These are phyloP conservation scores for Halteria grandinella DNA, from an alignment of 73 alveolate species.

Conservation along the genomic window DNA sequence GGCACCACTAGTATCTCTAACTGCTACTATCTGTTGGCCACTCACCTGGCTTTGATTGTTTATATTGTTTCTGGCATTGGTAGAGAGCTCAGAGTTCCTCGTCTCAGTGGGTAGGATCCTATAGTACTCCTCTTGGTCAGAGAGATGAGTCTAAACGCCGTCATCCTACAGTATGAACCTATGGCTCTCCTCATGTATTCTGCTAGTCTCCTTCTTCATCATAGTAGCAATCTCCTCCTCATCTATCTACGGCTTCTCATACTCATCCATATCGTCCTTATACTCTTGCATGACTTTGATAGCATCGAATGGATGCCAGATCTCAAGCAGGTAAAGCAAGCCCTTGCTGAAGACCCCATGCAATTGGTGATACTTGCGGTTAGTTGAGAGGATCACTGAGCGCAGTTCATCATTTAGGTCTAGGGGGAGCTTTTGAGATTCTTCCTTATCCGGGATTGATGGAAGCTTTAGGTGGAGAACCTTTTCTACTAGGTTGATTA, in stretches of 20 bases:
- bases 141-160: too few species aligned
- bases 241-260: conserved; percentile 27
- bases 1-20: too few species aligned
- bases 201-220: conserved; percentile 36
- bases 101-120: too few species aligned
- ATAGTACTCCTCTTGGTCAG: too few species aligned
- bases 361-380: conserved; percentile 22
- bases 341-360: conserved; percentile 47
- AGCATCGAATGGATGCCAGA: conserved; percentile 41
- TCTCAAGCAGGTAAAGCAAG: conserved; percentile 38
- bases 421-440: too few species aligned
- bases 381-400: conserved; percentile 19
- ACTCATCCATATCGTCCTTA: conserved; percentile 39
- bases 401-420: conserved; percentile 23
- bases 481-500: conserved; percentile 9
- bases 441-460: too few species aligned
- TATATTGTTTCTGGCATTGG: too few species aligned
- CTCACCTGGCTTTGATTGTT: too few species aligned
- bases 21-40: too few species aligned
- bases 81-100: too few species aligned
- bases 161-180: too few species aligned
- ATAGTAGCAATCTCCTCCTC: conserved; percentile 48
- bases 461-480: conserved; percentile 9
- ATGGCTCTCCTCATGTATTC: too few species aligned
- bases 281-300: conserved; percentile 44